Base-by-base conservation (phyloP, 371 early-diverging fungal species). In the Dichotomocladium elegans region DNA sequence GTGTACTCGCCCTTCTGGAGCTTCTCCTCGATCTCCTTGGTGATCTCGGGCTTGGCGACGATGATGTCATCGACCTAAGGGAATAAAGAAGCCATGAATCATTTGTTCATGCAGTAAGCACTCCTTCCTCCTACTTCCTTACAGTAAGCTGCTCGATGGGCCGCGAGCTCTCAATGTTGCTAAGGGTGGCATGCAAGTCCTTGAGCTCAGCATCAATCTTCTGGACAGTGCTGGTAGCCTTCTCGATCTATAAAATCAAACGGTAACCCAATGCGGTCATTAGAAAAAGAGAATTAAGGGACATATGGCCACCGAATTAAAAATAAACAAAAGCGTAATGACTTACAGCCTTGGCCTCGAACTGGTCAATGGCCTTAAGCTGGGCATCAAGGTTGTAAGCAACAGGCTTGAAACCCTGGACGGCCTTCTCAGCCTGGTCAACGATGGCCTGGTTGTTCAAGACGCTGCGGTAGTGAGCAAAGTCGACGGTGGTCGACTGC, bases 71-170 rank as follows among this genome's bases (percentile, higher is more conserved):
- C 96, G 47, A 92, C 86, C 94, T 93, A 70, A 10, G n/a, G n/a
- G n/a, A n/a, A n/a, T n/a, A 51, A 5, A 35, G 34, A 33, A 53
- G 42, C n/a, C 33, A 24, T 26, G 25, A 47, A n/a, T n/a, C n/a
- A n/a, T n/a, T 10, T 24, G 41, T 24, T n/a, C 25, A 21, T 33
- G 14, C 17, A 35, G 14, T 14, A 25, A n/a, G 15, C 24, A 7
- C 12, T 9, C 31, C 4, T 24, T 21, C 29, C 25, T 29, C 35
- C 12, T 4, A 25, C 22, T 48, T 9, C 21, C 33, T 37, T 60
- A 94, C 94, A 17, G 94, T 95, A 51, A 95, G 82, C 68, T 95
- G 87, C 50, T 95, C 94, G 54, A 96, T 81, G 49, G 98, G 98
- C 57, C 98, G 88, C 43, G 98, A 91, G 50, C 78, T 76, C 70